These are phyloP conservation scores for Scenedesmus sp. DNA, from an alignment of 163 green algal species.

Conservation along the genomic window DNA sequence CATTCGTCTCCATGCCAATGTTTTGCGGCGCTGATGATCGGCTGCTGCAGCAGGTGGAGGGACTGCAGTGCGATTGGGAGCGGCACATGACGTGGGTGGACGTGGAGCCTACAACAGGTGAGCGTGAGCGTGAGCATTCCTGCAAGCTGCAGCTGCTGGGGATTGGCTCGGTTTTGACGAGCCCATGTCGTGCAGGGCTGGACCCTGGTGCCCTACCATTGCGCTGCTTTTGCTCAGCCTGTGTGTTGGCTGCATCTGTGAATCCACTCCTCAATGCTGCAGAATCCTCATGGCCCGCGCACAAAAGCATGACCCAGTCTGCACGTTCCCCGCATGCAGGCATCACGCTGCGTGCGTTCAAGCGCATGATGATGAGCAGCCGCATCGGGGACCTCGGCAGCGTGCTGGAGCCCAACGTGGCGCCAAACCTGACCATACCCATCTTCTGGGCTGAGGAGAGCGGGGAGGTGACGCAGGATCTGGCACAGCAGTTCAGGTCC, in stretches of 20 bases:
- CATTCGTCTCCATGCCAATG: slow-evolving; percentile 49
- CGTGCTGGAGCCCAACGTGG: slow-evolving; percentile 37
- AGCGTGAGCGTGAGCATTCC: not conserved
- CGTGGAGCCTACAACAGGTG: slow-evolving; percentile 48
- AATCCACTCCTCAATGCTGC: no score
- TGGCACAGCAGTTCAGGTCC: slow-evolving; percentile 35
- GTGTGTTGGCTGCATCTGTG: no score
- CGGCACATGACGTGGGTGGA: slow-evolving; percentile 50
- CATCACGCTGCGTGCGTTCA: slow-evolving; percentile 42
- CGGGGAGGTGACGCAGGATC: not conserved
- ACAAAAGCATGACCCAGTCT: not conserved
- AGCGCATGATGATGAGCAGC: slow-evolving; percentile 50
- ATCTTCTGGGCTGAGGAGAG: slow-evolving; percentile 53
- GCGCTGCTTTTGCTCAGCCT: not conserved
- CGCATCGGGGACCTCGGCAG: not conserved
- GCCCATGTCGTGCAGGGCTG: no score
- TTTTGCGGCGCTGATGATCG: slow-evolving; percentile 41
- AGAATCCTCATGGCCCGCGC: no score
- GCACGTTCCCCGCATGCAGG: not conserved
- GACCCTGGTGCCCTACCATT: no score
- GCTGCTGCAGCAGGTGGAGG: slow-evolving; percentile 20
- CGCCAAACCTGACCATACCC: slow-evolving; percentile 9
- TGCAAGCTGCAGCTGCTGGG: not conserved
- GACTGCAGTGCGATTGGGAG: slow-evolving; percentile 35
- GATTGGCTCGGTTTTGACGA: no score